phyloP scores from a whole-genome alignment of 1,139 yeast species.

The Saccharomyces hybrid region DNA sequence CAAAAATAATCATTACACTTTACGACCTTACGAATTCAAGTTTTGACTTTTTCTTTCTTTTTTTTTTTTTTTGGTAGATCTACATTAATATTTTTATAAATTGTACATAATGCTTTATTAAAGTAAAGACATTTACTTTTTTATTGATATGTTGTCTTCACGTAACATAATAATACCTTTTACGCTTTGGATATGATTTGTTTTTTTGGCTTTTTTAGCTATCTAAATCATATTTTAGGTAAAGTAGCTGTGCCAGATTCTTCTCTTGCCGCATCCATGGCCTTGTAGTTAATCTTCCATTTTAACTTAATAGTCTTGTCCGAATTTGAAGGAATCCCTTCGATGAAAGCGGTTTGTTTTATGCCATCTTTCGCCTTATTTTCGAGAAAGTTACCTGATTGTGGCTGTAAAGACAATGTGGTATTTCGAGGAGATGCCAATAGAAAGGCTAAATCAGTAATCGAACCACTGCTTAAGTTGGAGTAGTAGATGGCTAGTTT shows the following conservation, averaged over 20 bases:
- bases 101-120: neutral
- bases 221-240: conserved; percentile 24
- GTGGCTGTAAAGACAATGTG: conserved; percentile 59
- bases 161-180: too few species aligned
- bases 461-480: conserved; percentile 40
- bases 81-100: neutral
- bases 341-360: conserved; percentile 36
- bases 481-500: conserved; percentile 36
- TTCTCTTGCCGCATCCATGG: conserved; percentile 42
- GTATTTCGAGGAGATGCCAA: conserved; percentile 78
- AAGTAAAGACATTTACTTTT: neutral
- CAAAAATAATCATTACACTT: conserved; percentile 18
- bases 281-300: conserved; percentile 65
- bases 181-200: too few species aligned
- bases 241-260: conserved; percentile 50
- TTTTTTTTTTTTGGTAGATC: neutral
- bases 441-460: conserved; percentile 53
- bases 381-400: conserved; percentile 49
- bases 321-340: conserved; percentile 37
- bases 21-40: neutral
- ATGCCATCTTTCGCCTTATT: conserved; percentile 49
- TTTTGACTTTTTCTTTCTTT: neutral
- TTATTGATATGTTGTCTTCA: too few species aligned
- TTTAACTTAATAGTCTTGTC: conserved; percentile 54
- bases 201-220: neutral